A percentile compares a stretch with the other conserved stretches of the same genome.
Evolutionary conservation across 257 asterid species (phyloP).

Genomic region (Ehretia macrophylla): DNA sequence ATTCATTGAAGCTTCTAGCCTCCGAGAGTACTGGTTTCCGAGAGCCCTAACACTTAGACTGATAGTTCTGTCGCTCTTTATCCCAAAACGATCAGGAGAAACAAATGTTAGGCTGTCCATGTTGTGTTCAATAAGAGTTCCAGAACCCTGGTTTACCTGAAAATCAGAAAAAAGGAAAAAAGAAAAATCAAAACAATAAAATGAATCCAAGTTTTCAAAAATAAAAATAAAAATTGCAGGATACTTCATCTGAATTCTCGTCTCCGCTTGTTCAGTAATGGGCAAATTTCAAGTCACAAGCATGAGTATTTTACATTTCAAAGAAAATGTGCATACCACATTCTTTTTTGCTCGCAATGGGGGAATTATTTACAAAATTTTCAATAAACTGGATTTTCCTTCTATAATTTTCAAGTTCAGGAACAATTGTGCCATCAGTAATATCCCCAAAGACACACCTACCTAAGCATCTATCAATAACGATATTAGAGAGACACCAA

Average conservation of each 20-base stretch:
- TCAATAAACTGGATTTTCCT: too few species aligned
- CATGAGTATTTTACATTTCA: neutral
- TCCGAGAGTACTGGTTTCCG: slow-evolving; percentile 32
- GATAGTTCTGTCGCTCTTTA: slow-evolving; percentile 36
- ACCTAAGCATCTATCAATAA: too few species aligned
- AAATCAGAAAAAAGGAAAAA: neutral
- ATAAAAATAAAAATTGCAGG: neutral
- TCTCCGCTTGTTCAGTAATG: too few species aligned
- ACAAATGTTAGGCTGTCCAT: slow-evolving; percentile 41
- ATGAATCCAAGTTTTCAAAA: neutral
- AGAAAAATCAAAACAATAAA: neutral
- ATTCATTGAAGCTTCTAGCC: slow-evolving; percentile 43
- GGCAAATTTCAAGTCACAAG: too few species aligned
- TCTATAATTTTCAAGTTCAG: too few species aligned
- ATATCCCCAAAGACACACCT: too few species aligned
- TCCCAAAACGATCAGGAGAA: slow-evolving; percentile 59
- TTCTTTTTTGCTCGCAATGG: neutral
- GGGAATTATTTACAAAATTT: too few species aligned
- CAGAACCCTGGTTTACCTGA: slow-evolving; percentile 48
- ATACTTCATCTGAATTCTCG: neutral
- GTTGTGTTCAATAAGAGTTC: slow-evolving; percentile 53
- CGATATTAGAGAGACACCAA: too few species aligned
- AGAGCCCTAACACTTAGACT: slow-evolving; percentile 36
- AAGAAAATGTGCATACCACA: too few species aligned
- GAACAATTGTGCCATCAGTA: too few species aligned